phyloP scores from a whole-genome alignment of 441 rosid species.

The Gossypium laxum region DNA sequence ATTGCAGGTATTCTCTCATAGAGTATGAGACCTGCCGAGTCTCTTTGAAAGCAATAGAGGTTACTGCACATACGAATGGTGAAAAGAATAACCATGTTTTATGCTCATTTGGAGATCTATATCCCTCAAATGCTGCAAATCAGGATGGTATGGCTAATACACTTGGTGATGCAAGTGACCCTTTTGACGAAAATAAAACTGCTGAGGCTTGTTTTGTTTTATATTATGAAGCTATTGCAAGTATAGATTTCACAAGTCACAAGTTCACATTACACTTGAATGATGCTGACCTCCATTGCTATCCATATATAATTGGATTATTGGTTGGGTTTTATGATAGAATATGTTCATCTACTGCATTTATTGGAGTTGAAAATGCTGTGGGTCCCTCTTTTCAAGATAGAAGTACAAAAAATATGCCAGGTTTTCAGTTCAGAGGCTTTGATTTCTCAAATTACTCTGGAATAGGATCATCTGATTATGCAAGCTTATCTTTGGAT shows the following conservation, averaged over 20 bases:
- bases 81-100: conserved; percentile 37
- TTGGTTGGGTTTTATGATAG: conserved; percentile 45
- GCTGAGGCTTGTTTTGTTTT: conserved; percentile 43
- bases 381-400: conserved; percentile 19
- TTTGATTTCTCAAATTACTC: conserved; percentile 75
- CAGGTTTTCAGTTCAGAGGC: conserved; percentile 40
- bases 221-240: conserved; percentile 44
- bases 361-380: conserved; percentile 22
- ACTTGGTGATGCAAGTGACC: conserved; percentile 21
- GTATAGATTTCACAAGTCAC: conserved; percentile 22
- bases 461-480: conserved; percentile 38
- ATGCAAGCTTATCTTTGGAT: conserved; percentile 54
- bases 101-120: conserved; percentile 43
- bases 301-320: conserved; percentile 53
- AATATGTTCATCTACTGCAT: conserved; percentile 35
- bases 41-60: conserved; percentile 37
- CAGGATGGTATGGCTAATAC: conserved; percentile 28
- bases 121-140: conserved; percentile 26
- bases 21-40: conserved; percentile 47
- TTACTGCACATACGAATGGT: conserved; percentile 32
- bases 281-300: conserved; percentile 72
- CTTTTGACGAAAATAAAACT: conserved; percentile 19
- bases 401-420: conserved; percentile 25
- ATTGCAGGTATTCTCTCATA: conserved; percentile 51
- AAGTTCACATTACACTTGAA: conserved; percentile 43